phyloP scores from a whole-genome alignment of 2,329 filamentous ascomycete genomes.

The Tolypocladium tundrense region DNA sequence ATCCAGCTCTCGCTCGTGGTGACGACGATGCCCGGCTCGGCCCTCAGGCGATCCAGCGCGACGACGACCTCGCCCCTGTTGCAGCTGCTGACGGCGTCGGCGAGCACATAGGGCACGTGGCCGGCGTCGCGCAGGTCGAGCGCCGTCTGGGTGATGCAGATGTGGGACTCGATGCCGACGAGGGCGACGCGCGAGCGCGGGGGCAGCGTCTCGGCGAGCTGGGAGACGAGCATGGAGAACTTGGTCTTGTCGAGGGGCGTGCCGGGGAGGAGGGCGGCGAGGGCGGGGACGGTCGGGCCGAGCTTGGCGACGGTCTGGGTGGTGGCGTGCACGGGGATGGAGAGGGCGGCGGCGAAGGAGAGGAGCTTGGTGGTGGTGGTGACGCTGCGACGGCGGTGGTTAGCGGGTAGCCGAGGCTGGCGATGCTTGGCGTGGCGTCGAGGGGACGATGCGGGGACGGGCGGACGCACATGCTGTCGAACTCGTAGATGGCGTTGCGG shows the following conservation, averaged over 20 bases:
- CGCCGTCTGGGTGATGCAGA: conserved; percentile 88
- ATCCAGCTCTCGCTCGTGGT: conserved; percentile 84
- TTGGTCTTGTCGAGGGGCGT: conserved; percentile 69
- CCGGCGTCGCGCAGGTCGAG: conserved; percentile 68
- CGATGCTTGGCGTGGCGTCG: not conserved
- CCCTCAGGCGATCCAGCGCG: conserved; percentile 64
- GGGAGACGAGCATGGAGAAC: conserved; percentile 79
- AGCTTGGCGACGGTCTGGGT: conserved; percentile 75
- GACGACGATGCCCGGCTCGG: conserved; percentile 60
- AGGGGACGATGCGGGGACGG: not conserved
- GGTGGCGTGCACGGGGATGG: conserved; percentile 73
- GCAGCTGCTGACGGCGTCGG: conserved; percentile 82
- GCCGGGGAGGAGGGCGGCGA: conserved; percentile 46
- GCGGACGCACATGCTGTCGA: conserved; percentile 59
- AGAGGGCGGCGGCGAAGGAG: conserved; percentile 50
- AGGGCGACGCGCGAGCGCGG: conserved; percentile 55
- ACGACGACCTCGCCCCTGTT: conserved; percentile 73
- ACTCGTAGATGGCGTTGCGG: conserved; percentile 71
- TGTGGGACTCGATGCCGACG: conserved; percentile 86
- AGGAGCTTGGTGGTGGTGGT: conserved; percentile 60
- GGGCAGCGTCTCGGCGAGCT: conserved; percentile 36
- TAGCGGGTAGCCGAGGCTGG: not conserved
- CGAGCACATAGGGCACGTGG: conserved; percentile 75
- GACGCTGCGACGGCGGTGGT: conserved; percentile 34
- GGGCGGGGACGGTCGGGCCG: conserved; percentile 67